A percentile compares a stretch with the other conserved stretches of the same genome.
phyloP scores from a whole-genome alignment of 805 yeast species.

The Wickerhamiella musiphila region DNA sequence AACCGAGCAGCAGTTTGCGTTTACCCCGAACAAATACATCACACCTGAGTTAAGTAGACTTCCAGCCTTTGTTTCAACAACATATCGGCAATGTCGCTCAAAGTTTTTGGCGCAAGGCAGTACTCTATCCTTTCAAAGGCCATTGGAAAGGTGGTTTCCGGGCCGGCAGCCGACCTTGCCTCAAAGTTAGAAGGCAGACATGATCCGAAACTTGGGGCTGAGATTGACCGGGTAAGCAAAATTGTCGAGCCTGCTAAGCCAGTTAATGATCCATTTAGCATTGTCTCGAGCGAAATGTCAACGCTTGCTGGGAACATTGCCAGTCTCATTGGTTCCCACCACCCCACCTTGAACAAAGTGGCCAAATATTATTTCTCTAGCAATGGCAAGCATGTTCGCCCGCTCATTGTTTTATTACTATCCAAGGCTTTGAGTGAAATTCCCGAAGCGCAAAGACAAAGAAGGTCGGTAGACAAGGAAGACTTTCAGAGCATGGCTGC shows the following conservation, averaged over 20 bases:
- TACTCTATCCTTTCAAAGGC: slow-evolving; percentile 3
- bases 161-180: slow-evolving; percentile 3
- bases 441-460: slow-evolving; percentile 48
- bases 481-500: slow-evolving; percentile 17
- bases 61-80: no score
- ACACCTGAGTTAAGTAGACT: no score
- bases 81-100: no score
- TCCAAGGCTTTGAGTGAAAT: slow-evolving; percentile 63
- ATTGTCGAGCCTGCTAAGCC: slow-evolving; percentile 22
- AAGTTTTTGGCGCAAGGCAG: neutral
- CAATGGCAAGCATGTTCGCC: slow-evolving; percentile 91
- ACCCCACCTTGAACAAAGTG: slow-evolving; percentile 80
- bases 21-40: no score
- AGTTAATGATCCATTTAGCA: slow-evolving; percentile 70
- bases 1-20: no score
- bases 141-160: slow-evolving; percentile 1
- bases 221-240: slow-evolving; percentile 17
- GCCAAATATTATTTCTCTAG: slow-evolving; percentile 91
- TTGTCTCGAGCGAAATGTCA: slow-evolving; percentile 88
- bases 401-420: slow-evolving; percentile 67
- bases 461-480: slow-evolving; percentile 39
- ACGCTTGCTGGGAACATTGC: slow-evolving; percentile 77
- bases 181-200: slow-evolving; percentile 3
- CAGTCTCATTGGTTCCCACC: slow-evolving; percentile 74
- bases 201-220: slow-evolving; percentile 7